Conservation (phyloP, 2,329 filamentous ascomycete genomes). For the Alternaria hordeiaustralica region DNA sequence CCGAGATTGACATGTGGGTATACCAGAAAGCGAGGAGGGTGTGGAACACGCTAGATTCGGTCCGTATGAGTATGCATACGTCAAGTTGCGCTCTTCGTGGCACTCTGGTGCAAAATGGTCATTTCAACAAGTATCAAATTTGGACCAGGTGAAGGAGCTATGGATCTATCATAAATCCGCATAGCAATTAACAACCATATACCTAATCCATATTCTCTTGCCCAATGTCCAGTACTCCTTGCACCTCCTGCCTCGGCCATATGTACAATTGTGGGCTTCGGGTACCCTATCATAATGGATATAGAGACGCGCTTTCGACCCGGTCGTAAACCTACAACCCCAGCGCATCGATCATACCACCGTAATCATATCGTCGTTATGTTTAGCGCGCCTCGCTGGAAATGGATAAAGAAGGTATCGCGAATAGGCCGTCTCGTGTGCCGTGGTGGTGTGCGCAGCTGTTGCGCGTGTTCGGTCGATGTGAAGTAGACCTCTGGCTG, state of each 20-base stretch:
- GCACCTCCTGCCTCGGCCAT: slow-evolving; percentile 29
- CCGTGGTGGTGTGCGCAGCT: slow-evolving; percentile 9
- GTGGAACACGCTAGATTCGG: background rate
- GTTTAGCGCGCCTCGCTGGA: slow-evolving; percentile 43
- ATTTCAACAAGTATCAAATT: background rate
- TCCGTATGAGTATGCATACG: background rate
- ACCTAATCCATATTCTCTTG: slow-evolving; percentile 2
- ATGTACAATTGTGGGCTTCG: slow-evolving; percentile 41
- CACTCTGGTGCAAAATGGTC: background rate
- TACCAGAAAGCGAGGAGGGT: background rate
- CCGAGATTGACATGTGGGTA: background rate
- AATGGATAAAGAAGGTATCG: slow-evolving; percentile 41
- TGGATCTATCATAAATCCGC: background rate
- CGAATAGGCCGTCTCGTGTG: slow-evolving; percentile 21
- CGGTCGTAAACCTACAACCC: slow-evolving; percentile 23
- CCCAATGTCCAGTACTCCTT: background rate
- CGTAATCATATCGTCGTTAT: slow-evolving; percentile 49
- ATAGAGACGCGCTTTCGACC: slow-evolving; percentile 26
- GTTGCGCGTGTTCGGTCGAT: slow-evolving; percentile 12
- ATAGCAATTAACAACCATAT: slow-evolving; percentile 2
- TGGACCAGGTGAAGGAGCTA: background rate
- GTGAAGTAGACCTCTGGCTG: slow-evolving; percentile 7
- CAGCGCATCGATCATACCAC: slow-evolving; percentile 36
- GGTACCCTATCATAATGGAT: slow-evolving; percentile 21
- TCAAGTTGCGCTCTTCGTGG: background rate